Evolutionary conservation across 805 yeast species (phyloP).

Genomic region (Brettanomyces bruxellensis): DNA sequence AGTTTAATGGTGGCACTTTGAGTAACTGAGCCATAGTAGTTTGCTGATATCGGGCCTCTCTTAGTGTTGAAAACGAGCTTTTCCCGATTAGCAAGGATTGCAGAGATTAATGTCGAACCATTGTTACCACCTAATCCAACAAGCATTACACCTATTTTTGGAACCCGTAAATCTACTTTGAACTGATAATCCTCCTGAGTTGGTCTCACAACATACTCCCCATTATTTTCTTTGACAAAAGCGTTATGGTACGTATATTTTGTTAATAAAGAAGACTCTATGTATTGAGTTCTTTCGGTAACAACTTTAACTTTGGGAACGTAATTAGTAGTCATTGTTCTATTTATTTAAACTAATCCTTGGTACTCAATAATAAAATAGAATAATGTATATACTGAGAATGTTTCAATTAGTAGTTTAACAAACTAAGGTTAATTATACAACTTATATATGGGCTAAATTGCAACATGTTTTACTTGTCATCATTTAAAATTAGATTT

Average conservation of each 20-base stretch:
- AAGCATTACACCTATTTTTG: conserved; percentile 80
- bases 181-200: conserved; percentile 68
- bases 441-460: no score
- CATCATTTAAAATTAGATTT: no score
- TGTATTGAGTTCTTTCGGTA: conserved; percentile 42
- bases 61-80: conserved; percentile 72
- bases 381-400: no score
- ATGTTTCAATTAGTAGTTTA: no score
- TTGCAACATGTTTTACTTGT: no score
- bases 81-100: conserved; percentile 78
- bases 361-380: background rate
- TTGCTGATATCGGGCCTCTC: conserved; percentile 60
- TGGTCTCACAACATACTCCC: conserved; percentile 59
- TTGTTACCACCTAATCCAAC: conserved; percentile 97
- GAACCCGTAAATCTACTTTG: conserved; percentile 72
- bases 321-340: conserved; percentile 24
- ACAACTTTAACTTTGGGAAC: conserved; percentile 42
- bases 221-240: conserved; percentile 44
- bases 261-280: conserved; percentile 45
- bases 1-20: conserved; percentile 85
- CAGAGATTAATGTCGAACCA: conserved; percentile 84
- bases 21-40: conserved; percentile 91
- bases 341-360: background rate
- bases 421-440: no score
- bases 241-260: conserved; percentile 70